Evolutionary conservation across 257 asterid species (phyloP), one percentile per base, ranked within the genome.

Genomic region (Solanum tarapatanum): DNA sequence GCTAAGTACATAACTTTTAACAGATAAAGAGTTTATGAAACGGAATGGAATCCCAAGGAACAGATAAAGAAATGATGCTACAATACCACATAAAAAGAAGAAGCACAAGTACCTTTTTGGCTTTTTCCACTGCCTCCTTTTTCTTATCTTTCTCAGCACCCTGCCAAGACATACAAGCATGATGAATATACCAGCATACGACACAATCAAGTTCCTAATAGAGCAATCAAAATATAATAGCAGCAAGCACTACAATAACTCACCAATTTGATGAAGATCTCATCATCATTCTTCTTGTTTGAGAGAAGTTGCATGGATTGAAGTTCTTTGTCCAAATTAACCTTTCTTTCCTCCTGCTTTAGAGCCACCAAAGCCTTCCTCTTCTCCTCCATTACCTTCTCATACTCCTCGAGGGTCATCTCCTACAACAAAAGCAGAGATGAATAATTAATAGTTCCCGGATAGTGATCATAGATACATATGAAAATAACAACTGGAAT

Each of bases 351-450:
- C 91, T 91, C 95, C 9, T 93, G 69, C 76, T 92, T 94, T 26
- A 85, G 87, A 12, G 91, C 92, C 85, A 91, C 89, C 88, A 94
- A 90, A 9, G 92, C 91, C 87, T 94, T 92, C 74, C 96, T 92
- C 91, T 93, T 94, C 94, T 94, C 97, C 84, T 92, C 97, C 24
- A 90, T 91, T 35, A 94, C 90, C 73, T 92, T 94, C 85, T 93
- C 93, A 75, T 94, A 94, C 87, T 94, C 98, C 90, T 94, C 98
- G 86, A 94, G 62, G 36, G 98, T 94, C 97, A 94, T 94, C 92
- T 93, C 95, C 97, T 94, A 75, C 26, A 41, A 82, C 23, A 41
- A 0, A 76, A 69, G 43, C 11, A 37, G 17, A 66, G 23, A 60
- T 9, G 2, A 14, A 58, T 11, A 13, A 14, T 16, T 36, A 14